Conservation (phyloP, 306 rosid species). For the Trifolium repens region DNA sequence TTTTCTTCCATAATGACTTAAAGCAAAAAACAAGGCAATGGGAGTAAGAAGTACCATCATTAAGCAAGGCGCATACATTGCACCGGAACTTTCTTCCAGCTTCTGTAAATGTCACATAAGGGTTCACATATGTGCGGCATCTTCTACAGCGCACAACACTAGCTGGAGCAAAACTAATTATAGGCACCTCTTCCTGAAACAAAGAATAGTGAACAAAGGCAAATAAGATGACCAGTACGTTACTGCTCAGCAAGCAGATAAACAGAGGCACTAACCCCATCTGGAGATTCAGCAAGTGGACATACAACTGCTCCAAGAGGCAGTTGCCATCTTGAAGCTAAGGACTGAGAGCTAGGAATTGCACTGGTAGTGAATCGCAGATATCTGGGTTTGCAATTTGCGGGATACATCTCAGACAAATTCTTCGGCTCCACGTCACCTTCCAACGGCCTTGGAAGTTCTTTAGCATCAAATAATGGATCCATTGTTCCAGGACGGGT, state of each 20-base stretch:
- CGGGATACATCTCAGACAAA: slow-evolving; percentile 62
- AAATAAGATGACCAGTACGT: slow-evolving; percentile 21
- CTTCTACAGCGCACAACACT: slow-evolving; percentile 97
- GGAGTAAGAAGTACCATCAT: slow-evolving; percentile 77
- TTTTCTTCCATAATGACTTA: slow-evolving; percentile 15
- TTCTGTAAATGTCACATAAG: slow-evolving; percentile 89
- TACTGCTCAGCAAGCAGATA: slow-evolving; percentile 35
- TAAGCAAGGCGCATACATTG: slow-evolving; percentile 85
- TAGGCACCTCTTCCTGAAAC: slow-evolving; percentile 89
- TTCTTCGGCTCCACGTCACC: slow-evolving; percentile 80
- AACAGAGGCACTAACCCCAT: slow-evolving; percentile 69
- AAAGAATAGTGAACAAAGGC: slow-evolving; percentile 35
- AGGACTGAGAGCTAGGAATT: slow-evolving; percentile 91
- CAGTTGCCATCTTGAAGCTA: slow-evolving; percentile 96
- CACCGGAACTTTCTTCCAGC: slow-evolving; percentile 97
- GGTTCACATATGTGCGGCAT: slow-evolving; percentile 96
- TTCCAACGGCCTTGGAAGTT: slow-evolving; percentile 88
- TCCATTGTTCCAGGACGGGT: slow-evolving; percentile 91
- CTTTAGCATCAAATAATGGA: slow-evolving; percentile 69
- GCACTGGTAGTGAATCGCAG: slow-evolving; percentile 85
- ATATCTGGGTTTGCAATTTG: slow-evolving; percentile 80
- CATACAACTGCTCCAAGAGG: slow-evolving; percentile 99
- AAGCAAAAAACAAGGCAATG: slow-evolving; percentile 30
- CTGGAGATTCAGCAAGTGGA: slow-evolving; percentile 94
- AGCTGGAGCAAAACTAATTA: slow-evolving; percentile 76